A percentile compares a stretch with the other conserved stretches of the same genome.
phyloP scores from a whole-genome alignment of 2,329 filamentous ascomycete species.

The Cladosporium oxysporum region DNA sequence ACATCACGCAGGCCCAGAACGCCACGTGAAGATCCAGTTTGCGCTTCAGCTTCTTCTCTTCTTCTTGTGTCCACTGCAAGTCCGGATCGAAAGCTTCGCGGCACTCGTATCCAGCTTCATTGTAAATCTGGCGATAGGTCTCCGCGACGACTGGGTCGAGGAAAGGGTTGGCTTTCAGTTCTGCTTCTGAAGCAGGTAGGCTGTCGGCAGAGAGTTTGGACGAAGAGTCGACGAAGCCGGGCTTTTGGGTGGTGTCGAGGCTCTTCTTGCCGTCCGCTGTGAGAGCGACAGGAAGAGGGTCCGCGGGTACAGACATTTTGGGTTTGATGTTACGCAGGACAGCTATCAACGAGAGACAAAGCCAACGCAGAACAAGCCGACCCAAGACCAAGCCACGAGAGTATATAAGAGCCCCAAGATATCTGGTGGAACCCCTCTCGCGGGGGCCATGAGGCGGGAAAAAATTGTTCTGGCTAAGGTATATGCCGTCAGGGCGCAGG shows the following conservation, averaged over 20 bases:
- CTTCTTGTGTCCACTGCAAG: constrained; percentile 46
- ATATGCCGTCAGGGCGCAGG: not conserved
- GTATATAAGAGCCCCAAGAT: constrained; percentile 1
- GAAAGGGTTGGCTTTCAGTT: constrained; percentile 41
- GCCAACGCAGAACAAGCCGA: not conserved
- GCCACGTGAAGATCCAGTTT: constrained; percentile 30
- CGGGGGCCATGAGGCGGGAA: not conserved
- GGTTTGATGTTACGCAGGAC: not conserved
- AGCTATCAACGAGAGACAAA: not conserved
- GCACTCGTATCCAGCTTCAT: constrained; percentile 55
- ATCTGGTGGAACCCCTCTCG: not conserved
- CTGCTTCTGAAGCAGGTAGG: constrained; percentile 6
- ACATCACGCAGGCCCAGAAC: constrained; percentile 28
- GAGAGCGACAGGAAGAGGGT: constrained; percentile 1
- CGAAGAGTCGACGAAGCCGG: constrained; percentile 14
- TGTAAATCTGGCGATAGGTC: constrained; percentile 56
- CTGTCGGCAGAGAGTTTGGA: constrained; percentile 13
- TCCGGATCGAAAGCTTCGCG: constrained; percentile 51
- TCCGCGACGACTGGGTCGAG: constrained; percentile 54
- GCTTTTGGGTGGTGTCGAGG: constrained; percentile 5
- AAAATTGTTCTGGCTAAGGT: constrained; percentile 4
- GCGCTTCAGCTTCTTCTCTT: constrained; percentile 42
- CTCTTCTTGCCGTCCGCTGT: constrained; percentile 4
- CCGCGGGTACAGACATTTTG: constrained; percentile 5
- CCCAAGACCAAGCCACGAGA: constrained; percentile 7